Evolutionary conservation across 1,139 yeast genomes (phyloP).

Genomic region (Blastobotrys proliferans): DNA sequence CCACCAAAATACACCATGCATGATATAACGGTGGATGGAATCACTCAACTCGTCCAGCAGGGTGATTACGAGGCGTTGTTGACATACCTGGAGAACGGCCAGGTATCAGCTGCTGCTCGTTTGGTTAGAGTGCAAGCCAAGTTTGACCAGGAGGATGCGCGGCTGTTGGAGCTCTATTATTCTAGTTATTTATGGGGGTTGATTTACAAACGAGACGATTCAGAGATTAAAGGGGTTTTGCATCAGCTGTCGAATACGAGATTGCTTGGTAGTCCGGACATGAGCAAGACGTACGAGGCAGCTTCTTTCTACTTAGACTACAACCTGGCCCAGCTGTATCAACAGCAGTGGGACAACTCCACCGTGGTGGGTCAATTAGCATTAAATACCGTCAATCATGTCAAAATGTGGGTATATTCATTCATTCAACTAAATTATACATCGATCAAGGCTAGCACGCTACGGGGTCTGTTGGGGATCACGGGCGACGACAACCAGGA

Average conservation of each 20-base stretch:
- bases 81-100: conserved; percentile 1
- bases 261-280: too few relatives aligned
- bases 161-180: conserved; percentile 1
- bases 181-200: conserved; percentile 8
- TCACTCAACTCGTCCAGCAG: not conserved
- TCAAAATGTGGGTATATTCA: not conserved
- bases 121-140: not conserved
- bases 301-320: not conserved
- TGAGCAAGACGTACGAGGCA: conserved; percentile 1
- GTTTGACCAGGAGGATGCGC: not conserved
- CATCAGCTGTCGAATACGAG: not conserved
- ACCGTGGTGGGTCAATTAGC: not conserved
- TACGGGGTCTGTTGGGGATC: conserved; percentile 7
- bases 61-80: not conserved
- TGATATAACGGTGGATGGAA: conserved; percentile 1
- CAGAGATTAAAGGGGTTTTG: conserved; percentile 3
- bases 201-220: conserved; percentile 3
- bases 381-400: not conserved
- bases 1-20: conserved; percentile 2
- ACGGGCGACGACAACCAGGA: not conserved
- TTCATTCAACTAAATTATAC: conserved; percentile 4
- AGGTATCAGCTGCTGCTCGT: conserved; percentile 6
- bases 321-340: too few relatives aligned
- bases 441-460: conserved; percentile 3
- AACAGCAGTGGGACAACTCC: too few relatives aligned